Evolutionary conservation across 2,329 filamentous ascomycete species (phyloP), one percentile per base, ranked within the genome.

Genomic region (Talaromyces sp.): DNA sequence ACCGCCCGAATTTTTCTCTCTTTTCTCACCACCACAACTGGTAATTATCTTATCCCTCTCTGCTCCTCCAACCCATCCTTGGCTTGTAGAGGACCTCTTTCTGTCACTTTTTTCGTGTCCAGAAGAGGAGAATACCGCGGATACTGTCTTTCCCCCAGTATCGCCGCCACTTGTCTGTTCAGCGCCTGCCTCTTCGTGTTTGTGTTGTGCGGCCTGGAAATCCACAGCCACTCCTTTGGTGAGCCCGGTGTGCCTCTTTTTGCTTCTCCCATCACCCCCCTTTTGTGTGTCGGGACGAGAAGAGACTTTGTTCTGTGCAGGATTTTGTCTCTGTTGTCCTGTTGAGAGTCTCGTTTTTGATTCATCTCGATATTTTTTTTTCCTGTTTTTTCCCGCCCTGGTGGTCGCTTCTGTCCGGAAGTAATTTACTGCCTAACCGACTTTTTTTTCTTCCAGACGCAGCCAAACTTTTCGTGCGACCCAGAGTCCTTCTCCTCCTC

Each of bases 161-260:
- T 52, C 48, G 27, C 48, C 24, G 24, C 48, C 27, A n/a, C 17
- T 52, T 26, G 27, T 52, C 48, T 29, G 24, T 14, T 14, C 14
- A 50, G 46, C 46, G 24, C 48, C 24, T 52, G 48, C 48, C 48
- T 17, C 32, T 35, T 35, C 32, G 32, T 35, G 32, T 35, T 35
- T 52, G 24, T 52, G 24, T 52, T 52, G 48, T 52, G 48, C 48
- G 48, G 24, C 48, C 24, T 19, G 48, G 48, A 52, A 52, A 52
- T 52, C 27, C 48, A 52, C 48, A 52, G 48, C 48, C 48, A 52
- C 48, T 52, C 48, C 48, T 52, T 50, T 52, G 48, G 48, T 52
- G 27, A 52, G 48, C 26, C 26, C 48, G 21, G 48, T 51, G 21
- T 51, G 21, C 26, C 26, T 52, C 48, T 29, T 29, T 52, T 29